Conservation (phyloP, 371 early-diverging fungal species). For the Mucor irregularis region DNA sequence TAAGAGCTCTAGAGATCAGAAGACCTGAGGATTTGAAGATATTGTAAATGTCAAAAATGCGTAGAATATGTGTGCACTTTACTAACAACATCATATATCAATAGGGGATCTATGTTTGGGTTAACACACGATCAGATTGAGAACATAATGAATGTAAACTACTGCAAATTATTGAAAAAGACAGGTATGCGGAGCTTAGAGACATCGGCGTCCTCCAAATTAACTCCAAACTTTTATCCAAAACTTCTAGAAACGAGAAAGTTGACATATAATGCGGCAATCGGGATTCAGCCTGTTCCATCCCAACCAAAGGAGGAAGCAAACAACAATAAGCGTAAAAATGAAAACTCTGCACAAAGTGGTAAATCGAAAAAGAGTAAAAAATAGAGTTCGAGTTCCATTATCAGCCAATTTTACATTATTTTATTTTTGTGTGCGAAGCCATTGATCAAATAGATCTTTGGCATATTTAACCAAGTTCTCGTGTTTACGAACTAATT, state of each 20-base stretch:
- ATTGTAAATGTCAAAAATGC: constrained; percentile 55
- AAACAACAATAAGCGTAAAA: constrained; percentile 13
- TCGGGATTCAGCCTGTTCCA: constrained; percentile 33
- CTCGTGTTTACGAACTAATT: constrained; percentile 51
- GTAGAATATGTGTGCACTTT: not conserved
- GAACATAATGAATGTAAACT: constrained; percentile 32
- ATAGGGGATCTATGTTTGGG: constrained; percentile 42
- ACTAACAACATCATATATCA: not conserved
- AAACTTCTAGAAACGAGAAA: constrained; percentile 57
- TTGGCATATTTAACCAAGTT: constrained; percentile 58
- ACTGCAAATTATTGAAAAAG: constrained; percentile 34
- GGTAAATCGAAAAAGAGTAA: constrained; percentile 16
- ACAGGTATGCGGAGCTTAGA: too few species aligned
- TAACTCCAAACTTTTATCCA: too few species aligned
- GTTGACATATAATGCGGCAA: constrained; percentile 52
- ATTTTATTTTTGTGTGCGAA: not conserved
- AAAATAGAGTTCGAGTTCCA: too few species aligned
- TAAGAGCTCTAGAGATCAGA: constrained; percentile 76
- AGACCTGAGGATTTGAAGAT: constrained; percentile 86
- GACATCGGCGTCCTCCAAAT: too few species aligned
- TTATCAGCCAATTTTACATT: too few species aligned
- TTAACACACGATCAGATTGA: constrained; percentile 40
- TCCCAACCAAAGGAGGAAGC: constrained; percentile 14
- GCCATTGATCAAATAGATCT: constrained; percentile 27
- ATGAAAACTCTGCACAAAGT: too few species aligned